Conservation (phyloP, 495 filamentous ascomycete genomes). For the Pyrenula aspistea region DNA sequence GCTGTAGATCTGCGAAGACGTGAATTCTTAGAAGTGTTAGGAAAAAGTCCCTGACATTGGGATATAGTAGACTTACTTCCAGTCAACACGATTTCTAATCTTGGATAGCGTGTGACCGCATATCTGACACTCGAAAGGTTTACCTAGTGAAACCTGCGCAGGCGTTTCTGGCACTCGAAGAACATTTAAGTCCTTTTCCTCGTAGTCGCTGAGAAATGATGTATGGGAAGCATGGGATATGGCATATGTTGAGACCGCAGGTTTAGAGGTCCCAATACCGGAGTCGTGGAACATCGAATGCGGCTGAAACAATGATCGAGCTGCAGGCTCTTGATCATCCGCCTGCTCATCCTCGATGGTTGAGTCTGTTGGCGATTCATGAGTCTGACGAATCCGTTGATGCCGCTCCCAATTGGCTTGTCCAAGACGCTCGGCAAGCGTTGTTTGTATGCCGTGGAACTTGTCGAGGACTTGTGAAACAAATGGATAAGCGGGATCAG, state of each 20-base stretch:
- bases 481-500: slow-evolving; percentile 4
- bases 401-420: slow-evolving; percentile 12
- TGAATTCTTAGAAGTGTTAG: slow-evolving; percentile 10
- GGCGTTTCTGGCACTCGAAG: slow-evolving; percentile 8
- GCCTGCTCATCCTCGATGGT: not conserved
- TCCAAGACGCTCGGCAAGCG: slow-evolving; percentile 8
- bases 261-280: slow-evolving; percentile 6
- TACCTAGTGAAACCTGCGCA: slow-evolving; percentile 1
- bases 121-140: slow-evolving; percentile 7
- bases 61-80: slow-evolving; percentile 7
- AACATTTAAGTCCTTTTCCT: not conserved
- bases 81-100: slow-evolving; percentile 8
- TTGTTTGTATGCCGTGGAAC: not conserved
- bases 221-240: slow-evolving; percentile 2
- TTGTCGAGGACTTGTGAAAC: slow-evolving; percentile 7
- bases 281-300: slow-evolving; percentile 9
- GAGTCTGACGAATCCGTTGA: not conserved
- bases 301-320: slow-evolving; percentile 2
- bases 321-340: not conserved
- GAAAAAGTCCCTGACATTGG: slow-evolving; percentile 4
- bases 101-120: slow-evolving; percentile 2
- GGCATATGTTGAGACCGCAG: slow-evolving; percentile 4
- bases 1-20: slow-evolving; percentile 19
- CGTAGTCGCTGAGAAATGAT: slow-evolving; percentile 5
- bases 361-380: not conserved